Evolutionary conservation across 805 yeast genomes (phyloP), one percentile per base, ranked within the genome.

Genomic region (Kodamaea leandrae): DNA sequence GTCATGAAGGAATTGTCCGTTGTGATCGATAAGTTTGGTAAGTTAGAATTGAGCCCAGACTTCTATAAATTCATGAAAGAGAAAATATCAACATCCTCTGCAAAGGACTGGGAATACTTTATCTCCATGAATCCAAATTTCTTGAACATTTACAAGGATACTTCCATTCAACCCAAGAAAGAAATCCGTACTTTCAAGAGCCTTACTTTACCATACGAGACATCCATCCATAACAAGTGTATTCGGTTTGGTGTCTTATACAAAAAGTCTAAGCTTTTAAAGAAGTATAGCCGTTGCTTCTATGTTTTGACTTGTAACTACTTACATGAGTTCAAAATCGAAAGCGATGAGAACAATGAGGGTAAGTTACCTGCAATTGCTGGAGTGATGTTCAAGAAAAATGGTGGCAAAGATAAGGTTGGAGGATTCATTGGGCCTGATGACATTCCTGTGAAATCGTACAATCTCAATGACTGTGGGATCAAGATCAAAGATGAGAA

Each of bases 271-370:
- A 69, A 66, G 48, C 40, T 69, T n/a, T 50, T 69, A 45, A 68
- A 69, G 49, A 66, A 62, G 32, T 69, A 69, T 45, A 63, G 57
- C 27, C 45, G 64, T 6, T 55, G 49, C 51, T 68, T 61, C 47
- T 69, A 66, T 42, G 52, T 69, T 14, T 60, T 69, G 49, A 65
- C 74, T 2, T 64, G 72, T 47, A 69, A 68, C 49, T 69, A 65
- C 46, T 51, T 69, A 23, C 75, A 69, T 48, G 74, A 69, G 49
- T 69, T 67, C 53, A 61, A 58, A 42, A 51, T 64, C 19, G 73
- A 67, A 14, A 38, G 43, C 19, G 55, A 50, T 4, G 45, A 49
- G 2, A 44, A 35, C 13, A 39, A 46, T 21, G 42, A 36, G 10
- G 21, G 44, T 17, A 41, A 46, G 32, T 26, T 21, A 10, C 28